These are phyloP conservation scores for Lithospermum erythrorhizon DNA, from an alignment of 257 asterid genomes.

Conservation along the genomic window DNA sequence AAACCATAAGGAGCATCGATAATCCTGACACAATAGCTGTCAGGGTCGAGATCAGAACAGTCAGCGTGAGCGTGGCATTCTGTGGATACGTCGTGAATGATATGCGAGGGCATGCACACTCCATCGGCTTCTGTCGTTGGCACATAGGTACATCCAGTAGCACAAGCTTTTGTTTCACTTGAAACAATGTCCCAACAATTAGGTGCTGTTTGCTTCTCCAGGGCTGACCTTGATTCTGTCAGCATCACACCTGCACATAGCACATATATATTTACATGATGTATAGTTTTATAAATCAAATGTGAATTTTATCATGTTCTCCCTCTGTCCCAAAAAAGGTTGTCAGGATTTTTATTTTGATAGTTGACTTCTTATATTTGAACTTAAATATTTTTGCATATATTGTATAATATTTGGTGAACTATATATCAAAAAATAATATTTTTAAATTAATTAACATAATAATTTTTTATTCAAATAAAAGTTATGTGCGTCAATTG, in stretches of 20 bases:
- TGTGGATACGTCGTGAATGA: not conserved
- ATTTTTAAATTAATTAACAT: too few relatives aligned
- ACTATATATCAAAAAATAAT: too few relatives aligned
- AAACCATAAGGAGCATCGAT: conserved; percentile 1
- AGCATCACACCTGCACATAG: not conserved
- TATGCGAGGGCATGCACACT: not conserved
- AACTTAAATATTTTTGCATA: too few relatives aligned
- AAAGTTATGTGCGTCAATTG: too few relatives aligned
- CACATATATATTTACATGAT: too few relatives aligned
- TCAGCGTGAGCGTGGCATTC: not conserved
- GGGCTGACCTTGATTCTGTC: not conserved
- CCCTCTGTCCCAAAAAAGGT: too few relatives aligned
- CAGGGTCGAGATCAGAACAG: not conserved
- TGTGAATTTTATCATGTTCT: too few relatives aligned
- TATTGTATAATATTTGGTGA: too few relatives aligned
- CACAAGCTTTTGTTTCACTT: not conserved
- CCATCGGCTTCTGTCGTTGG: not conserved
- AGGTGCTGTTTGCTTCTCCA: not conserved
- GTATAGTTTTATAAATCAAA: too few relatives aligned
- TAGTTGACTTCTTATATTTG: too few relatives aligned
- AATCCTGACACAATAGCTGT: not conserved
- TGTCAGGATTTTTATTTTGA: too few relatives aligned
- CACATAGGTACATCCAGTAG: not conserved
- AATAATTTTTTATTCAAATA: too few relatives aligned
- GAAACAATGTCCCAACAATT: not conserved